Evolutionary conservation across 2,329 filamentous ascomycete genomes (phyloP), one percentile per base, ranked within the genome.

Genomic region (Hirsutella rhossiliensis): DNA sequence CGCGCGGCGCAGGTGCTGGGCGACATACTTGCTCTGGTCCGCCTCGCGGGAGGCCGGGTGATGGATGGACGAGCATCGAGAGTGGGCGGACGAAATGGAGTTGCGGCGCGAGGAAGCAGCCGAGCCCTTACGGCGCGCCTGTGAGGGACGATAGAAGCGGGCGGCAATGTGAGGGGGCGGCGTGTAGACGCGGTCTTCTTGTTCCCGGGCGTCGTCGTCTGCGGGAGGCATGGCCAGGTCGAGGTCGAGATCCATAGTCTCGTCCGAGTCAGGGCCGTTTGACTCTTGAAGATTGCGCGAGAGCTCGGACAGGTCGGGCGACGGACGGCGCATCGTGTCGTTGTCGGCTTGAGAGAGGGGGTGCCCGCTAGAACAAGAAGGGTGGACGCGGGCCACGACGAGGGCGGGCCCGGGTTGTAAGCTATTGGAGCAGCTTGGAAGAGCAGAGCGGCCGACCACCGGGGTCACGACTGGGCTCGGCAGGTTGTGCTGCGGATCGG

Each of bases 21-120:
- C 84, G 44, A 88, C 70, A 61, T 86, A 75, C 59, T 84, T 85
- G 68, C 81, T 87, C 64, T 87, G 83, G 18, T 77, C 75, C n/a
- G 64, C 57, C n/a, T 58, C 66, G 48, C 65, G 68, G 59, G 68
- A 68, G 34, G 65, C 65, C 48, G 68, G 63, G 54, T 72, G 75
- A 51, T 75, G 77, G 3, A 63, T 57, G n/a, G 64, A 65, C 2
- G 82, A 85, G 43, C 77, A 80, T 49, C 79, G 78, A 15, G 82
- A 86, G 47, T 86, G 83, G 20, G 73, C 78, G 2, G 84, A 89
- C 4, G 84, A 87, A 28, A 88, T 76, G 45, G 84, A 88, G 63
- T 87, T 88, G 48, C 84, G 80, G 51, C 84, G 81, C 28, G 84
- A 88, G 2, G 84, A 88, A 20, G 84, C 78, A 13, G 84, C 83